Evolutionary conservation across 139 green algal species (phyloP).

Genomic region (Marvania coccoides): DNA sequence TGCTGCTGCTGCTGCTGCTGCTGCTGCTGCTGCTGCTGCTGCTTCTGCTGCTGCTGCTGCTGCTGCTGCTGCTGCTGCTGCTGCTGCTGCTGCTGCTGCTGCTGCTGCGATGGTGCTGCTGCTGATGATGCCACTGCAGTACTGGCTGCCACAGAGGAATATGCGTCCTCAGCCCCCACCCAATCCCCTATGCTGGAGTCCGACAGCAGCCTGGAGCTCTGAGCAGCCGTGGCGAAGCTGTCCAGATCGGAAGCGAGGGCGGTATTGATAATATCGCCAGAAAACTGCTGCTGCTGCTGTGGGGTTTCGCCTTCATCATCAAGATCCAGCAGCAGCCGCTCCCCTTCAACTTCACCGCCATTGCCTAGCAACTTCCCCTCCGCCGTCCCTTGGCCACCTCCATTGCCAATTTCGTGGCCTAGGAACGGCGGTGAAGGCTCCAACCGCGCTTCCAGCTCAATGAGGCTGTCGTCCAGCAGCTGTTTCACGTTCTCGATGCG

Average conservation of each 20-base stretch:
- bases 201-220: neutral
- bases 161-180: neutral
- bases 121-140: neutral
- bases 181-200: neutral
- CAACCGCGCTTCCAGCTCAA: neutral
- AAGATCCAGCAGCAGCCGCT: no score
- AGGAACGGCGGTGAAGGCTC: neutral
- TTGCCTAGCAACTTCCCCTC: no score
- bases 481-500: neutral
- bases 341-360: no score
- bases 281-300: no score
- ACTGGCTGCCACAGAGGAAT: neutral
- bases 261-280: no score
- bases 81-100: constrained; percentile 19
- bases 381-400: no score
- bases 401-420: no score
- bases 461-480: neutral
- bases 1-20: neutral
- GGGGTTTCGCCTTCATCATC: no score
- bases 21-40: neutral
- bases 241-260: no score
- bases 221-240: neutral
- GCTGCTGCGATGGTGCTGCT: constrained; percentile 8
- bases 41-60: neutral
- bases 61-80: constrained; percentile 1